A percentile compares a stretch with the other conserved stretches of the same genome.
Evolutionary conservation across 768 basidiomycete genomes (phyloP).

Genomic region (Naganishia antarctica): DNA sequence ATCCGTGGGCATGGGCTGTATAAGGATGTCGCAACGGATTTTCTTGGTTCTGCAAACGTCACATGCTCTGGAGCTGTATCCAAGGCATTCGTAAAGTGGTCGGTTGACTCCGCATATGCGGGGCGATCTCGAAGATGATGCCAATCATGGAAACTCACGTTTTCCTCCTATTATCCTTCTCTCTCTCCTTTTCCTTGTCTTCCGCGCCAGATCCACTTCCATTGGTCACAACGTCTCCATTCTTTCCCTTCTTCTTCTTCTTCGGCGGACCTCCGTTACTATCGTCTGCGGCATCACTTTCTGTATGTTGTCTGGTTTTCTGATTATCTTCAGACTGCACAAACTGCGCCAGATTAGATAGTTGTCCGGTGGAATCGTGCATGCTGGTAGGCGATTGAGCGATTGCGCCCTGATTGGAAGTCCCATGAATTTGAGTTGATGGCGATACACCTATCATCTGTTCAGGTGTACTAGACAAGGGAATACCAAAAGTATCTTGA

Average conservation of each 20-base stretch:
- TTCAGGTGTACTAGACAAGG: not conserved
- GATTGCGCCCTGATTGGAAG: not conserved
- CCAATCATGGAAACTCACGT: slow-evolving; percentile 30
- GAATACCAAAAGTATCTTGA: not conserved
- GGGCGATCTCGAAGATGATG: not conserved
- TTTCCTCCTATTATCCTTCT: slow-evolving; percentile 45
- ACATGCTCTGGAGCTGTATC: slow-evolving; percentile 35
- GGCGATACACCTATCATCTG: not conserved
- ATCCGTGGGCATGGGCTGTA: slow-evolving; percentile 20
- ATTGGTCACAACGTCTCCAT: slow-evolving; percentile 17
- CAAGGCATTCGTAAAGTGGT: too few species aligned
- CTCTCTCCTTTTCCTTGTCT: slow-evolving; percentile 40
- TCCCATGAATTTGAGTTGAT: not conserved
- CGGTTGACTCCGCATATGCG: not conserved
- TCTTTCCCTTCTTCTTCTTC: slow-evolving; percentile 34
- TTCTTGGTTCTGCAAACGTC: slow-evolving; percentile 49
- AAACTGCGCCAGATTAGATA: not conserved
- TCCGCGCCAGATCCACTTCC: slow-evolving; percentile 22
- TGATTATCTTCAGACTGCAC: not conserved
- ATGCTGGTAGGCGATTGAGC: slow-evolving; percentile 4
- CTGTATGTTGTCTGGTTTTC: not conserved
- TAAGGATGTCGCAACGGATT: slow-evolving; percentile 70
- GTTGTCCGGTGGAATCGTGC: not conserved
- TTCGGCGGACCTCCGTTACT: not conserved
- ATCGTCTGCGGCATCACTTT: not conserved